phyloP scores from a whole-genome alignment of 2,329 filamentous ascomycete species.

The Epichloe scottii region DNA sequence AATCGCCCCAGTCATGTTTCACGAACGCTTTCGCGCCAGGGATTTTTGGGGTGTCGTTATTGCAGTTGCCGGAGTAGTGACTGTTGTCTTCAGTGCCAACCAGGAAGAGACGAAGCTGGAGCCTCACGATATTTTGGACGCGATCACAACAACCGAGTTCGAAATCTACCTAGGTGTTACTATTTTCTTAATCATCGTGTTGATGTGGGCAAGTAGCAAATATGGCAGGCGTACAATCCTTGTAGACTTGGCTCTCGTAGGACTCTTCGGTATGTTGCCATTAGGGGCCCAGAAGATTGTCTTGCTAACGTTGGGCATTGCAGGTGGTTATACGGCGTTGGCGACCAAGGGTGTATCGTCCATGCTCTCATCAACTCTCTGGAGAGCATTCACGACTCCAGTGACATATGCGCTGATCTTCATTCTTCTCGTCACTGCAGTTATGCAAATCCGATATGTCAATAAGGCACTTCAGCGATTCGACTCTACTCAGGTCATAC shows the following conservation, averaged over 20 bases:
- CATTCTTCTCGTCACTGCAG: slow-evolving; percentile 68
- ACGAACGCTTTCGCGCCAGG: slow-evolving; percentile 72
- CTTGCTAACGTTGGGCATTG: neutral
- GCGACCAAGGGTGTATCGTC: slow-evolving; percentile 95
- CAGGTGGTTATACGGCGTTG: slow-evolving; percentile 89
- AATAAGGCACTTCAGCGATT: slow-evolving; percentile 82
- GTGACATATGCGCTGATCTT: slow-evolving; percentile 79
- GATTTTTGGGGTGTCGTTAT: slow-evolving; percentile 84
- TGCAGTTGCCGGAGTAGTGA: slow-evolving; percentile 76
- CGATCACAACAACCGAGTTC: slow-evolving; percentile 81
- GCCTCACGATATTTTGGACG: slow-evolving; percentile 77
- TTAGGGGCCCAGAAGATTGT: neutral
- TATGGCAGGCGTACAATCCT: slow-evolving; percentile 82
- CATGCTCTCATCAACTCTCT: slow-evolving; percentile 80
- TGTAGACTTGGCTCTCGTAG: slow-evolving; percentile 87
- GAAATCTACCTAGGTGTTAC: slow-evolving; percentile 81
- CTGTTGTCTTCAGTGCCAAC: slow-evolving; percentile 83
- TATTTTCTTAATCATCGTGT: slow-evolving; percentile 53
- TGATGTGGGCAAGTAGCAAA: slow-evolving; percentile 72
- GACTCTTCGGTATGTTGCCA: slow-evolving; percentile 62
- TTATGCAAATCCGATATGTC: slow-evolving; percentile 96
- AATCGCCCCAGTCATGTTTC: slow-evolving; percentile 87
- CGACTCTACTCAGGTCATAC: slow-evolving; percentile 95
- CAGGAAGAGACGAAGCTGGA: slow-evolving; percentile 83
- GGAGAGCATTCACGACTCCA: slow-evolving; percentile 79